These are phyloP conservation scores for Tolypocladium sp. DNA, from an alignment of 2,329 filamentous ascomycete species.

Conservation along the genomic window DNA sequence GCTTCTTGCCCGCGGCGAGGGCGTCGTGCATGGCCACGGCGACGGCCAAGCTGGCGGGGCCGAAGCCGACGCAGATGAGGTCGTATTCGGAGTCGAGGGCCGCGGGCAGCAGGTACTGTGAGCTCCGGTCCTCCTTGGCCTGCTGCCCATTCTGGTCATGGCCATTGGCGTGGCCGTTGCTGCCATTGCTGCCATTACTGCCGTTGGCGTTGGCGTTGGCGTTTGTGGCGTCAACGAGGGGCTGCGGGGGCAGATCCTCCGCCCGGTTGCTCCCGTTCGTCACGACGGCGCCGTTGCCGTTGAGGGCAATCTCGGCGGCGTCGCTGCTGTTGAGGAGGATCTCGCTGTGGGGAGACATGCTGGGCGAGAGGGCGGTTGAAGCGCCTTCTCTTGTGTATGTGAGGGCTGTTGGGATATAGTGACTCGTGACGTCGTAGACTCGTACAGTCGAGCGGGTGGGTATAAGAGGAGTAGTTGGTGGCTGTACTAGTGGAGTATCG, in stretches of 20 bases:
- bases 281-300: slow-evolving; percentile 4
- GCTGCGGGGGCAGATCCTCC: background rate
- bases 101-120: slow-evolving; percentile 35
- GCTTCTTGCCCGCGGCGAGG: slow-evolving; percentile 40
- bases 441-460: background rate
- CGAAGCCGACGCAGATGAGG: slow-evolving; percentile 85
- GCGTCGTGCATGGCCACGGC: slow-evolving; percentile 82
- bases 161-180: slow-evolving; percentile 8
- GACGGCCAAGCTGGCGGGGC: slow-evolving; percentile 81
- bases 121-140: slow-evolving; percentile 12
- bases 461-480: background rate
- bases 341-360: slow-evolving; percentile 27
- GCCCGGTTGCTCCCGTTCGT: background rate
- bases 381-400: background rate
- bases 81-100: slow-evolving; percentile 63
- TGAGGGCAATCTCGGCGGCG: slow-evolving; percentile 7
- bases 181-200: slow-evolving; percentile 3
- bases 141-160: slow-evolving; percentile 12
- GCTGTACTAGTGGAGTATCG: background rate
- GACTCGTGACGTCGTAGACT: background rate
- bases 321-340: slow-evolving; percentile 17
- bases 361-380: background rate
- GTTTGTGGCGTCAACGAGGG: background rate
- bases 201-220: background rate
- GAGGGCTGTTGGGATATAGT: background rate